Percentiles rank a stretch among this genome's conserved stretches.
These are phyloP conservation scores for Bacterosira constricta DNA, from an alignment of 108 stramenopile species.

Conservation along the genomic window DNA sequence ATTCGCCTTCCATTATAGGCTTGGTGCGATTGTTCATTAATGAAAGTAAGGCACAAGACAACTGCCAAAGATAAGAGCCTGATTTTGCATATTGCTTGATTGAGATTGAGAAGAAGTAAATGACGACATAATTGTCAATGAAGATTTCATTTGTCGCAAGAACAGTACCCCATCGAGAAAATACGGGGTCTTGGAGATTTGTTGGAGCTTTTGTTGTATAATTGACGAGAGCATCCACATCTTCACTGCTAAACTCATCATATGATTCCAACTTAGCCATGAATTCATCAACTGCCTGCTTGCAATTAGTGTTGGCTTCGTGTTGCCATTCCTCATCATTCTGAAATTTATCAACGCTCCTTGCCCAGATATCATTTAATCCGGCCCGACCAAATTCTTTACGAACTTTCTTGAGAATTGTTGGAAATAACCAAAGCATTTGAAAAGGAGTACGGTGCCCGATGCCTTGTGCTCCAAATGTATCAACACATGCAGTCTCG, in stretches of 20 bases:
- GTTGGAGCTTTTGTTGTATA: background rate
- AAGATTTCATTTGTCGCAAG: background rate
- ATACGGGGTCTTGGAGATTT: background rate
- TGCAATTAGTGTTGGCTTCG: background rate
- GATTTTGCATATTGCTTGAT: too few relatives aligned
- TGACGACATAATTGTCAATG: background rate
- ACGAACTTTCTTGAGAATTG: background rate
- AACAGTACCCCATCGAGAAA: background rate
- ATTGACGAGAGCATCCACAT: background rate
- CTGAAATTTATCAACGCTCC: background rate
- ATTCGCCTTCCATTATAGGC: too few relatives aligned
- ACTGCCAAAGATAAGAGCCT: too few relatives aligned
- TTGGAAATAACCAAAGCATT: background rate
- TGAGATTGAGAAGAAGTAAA: background rate
- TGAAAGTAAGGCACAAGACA: too few relatives aligned
- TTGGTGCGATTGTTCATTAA: too few relatives aligned
- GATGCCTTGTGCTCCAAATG: conserved; percentile 2
- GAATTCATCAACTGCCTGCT: background rate
- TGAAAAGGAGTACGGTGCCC: background rate
- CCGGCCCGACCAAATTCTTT: background rate
- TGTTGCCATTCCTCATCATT: background rate
- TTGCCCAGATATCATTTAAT: background rate
- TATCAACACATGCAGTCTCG: background rate
- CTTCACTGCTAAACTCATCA: background rate
- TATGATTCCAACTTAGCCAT: background rate